Evolutionary conservation across 1,284 basidiomycete species (phyloP).

Genomic region (Boletus albobrunnescens): DNA sequence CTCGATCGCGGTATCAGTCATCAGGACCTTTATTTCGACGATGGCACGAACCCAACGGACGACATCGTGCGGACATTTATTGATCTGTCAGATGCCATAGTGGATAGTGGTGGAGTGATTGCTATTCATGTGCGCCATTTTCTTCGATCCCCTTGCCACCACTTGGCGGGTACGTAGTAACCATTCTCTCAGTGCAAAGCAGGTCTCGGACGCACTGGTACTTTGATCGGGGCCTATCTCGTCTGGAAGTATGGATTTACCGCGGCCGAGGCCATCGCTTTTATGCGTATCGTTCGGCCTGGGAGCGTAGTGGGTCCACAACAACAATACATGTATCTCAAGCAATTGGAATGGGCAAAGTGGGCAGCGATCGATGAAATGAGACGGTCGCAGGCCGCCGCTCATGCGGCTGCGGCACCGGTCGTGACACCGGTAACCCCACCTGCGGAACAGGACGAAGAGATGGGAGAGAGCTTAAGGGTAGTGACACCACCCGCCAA

Average conservation of each 20-base stretch:
- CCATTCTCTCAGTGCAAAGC: slow-evolving; percentile 75
- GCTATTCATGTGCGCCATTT: slow-evolving; percentile 75
- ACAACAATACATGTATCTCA: slow-evolving; percentile 95
- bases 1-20: slow-evolving; percentile 86
- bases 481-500: slow-evolving; percentile 38
- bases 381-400: slow-evolving; percentile 47
- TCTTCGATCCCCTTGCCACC: slow-evolving; percentile 16
- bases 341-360: slow-evolving; percentile 90
- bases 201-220: slow-evolving; percentile 89
- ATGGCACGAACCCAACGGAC: slow-evolving; percentile 95
- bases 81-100: slow-evolving; percentile 73
- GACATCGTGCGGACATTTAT: slow-evolving; percentile 93
- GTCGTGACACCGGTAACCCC: slow-evolving; percentile 76
- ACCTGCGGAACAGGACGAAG: slow-evolving; percentile 67
- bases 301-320: slow-evolving; percentile 94
- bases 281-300: slow-evolving; percentile 96
- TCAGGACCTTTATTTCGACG: slow-evolving; percentile 93
- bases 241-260: slow-evolving; percentile 99
- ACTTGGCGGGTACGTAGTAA: slow-evolving; percentile 18
- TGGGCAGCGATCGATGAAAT: slow-evolving; percentile 86
- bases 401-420: slow-evolving; percentile 39
- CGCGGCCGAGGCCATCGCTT: slow-evolving; percentile 95
- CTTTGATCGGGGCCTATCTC: slow-evolving; percentile 94
- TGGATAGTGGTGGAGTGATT: slow-evolving; percentile 76
- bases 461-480: slow-evolving; percentile 37